Evolutionary conservation across 176 grass and related monocot genomes (phyloP), one percentile per base, ranked within the genome.

Genomic region (Phyllostachys edulis): DNA sequence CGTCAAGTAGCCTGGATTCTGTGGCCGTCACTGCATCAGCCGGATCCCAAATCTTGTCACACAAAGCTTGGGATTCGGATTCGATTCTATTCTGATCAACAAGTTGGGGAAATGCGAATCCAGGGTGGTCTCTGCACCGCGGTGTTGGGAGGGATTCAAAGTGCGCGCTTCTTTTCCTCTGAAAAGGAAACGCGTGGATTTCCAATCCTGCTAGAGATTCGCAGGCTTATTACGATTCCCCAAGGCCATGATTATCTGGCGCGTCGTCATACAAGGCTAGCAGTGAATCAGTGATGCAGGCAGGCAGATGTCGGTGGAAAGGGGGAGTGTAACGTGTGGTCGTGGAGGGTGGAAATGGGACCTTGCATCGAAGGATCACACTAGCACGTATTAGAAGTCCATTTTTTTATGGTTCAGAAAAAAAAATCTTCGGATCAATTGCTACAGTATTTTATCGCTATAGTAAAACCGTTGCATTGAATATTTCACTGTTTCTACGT

Each of bases 31-130:
- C 80, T 75, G 36, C 60, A 79, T 62, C 75, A 61, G 61, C 51
- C 2, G 54, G 85, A 90, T 90, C 74, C 89, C 52, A 90, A 86
- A 87, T 87, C 80, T 80, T 63, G 52, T 59, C 54, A 50, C 27
- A 12, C 26, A 69, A 55, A 27, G 82, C 70, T 81, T 21, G 85
- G 57, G 69, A 83, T 50, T 71, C 20, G 57, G 75, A 87, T 87
- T 82, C 80, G 67, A 41, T 64, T 62, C 70, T 75, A 14, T 20
- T 32, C 70, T 18, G 77, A 73, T 39, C 68, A 5, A 3, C 86
- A 71, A 88, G 34, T 78, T 83, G 80, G 24, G 39, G 52, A 77
- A n/a, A 70, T 76, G 18, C 27, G 65, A 82, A 90, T 82, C 81
- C 55, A 37, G 74, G 67, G 24, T 66, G 68, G n/a, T 44, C 84